phyloP scores from a whole-genome alignment of 306 rosid genomes.

The Carpinus viminea region DNA sequence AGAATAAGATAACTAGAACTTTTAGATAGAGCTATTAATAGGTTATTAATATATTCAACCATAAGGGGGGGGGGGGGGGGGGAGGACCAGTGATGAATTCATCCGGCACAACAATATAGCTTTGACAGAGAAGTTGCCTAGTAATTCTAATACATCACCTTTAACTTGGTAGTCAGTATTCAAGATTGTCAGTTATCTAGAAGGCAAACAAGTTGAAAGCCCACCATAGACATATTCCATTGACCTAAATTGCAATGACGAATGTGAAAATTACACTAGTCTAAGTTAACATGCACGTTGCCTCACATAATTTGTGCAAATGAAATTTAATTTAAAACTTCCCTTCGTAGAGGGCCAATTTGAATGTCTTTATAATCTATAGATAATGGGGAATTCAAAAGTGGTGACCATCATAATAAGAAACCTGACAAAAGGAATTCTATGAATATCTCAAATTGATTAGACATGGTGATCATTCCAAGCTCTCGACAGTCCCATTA shows the following conservation, averaged over 20 bases:
- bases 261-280: not conserved
- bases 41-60: not conserved
- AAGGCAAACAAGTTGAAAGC: not conserved
- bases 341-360: not conserved
- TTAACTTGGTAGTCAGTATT: not conserved
- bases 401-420: not conserved
- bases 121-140: not conserved
- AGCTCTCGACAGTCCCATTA: not conserved
- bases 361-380: not conserved
- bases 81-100: not conserved
- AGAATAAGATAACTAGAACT: not conserved
- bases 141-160: not conserved
- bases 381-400: not conserved
- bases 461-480: not conserved
- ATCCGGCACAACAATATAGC: not conserved
- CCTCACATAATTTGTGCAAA: not conserved
- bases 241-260: not conserved
- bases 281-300: not conserved
- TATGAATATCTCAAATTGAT: not conserved
- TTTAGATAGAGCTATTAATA: not conserved
- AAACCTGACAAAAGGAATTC: not conserved
- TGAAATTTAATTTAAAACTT: not conserved
- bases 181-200: not conserved
- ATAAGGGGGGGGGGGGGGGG: not conserved
- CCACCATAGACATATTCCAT: not conserved